These are phyloP conservation scores for Amoeboaphelidium protococcarum DNA, from an alignment of 371 early-diverging fungal genomes.

Conservation along the genomic window DNA sequence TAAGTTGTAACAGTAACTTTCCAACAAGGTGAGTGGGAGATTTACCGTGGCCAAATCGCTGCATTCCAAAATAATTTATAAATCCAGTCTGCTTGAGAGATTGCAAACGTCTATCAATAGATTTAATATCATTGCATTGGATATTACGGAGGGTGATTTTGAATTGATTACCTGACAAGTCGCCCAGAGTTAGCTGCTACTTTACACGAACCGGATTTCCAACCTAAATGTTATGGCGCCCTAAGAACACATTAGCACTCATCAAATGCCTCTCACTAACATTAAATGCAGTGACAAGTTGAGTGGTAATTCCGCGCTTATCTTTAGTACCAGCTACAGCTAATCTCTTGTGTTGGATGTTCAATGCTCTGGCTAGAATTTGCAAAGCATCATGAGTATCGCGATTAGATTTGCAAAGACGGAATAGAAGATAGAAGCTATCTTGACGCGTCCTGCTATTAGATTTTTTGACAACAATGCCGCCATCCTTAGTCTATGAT, in stretches of 20 bases:
- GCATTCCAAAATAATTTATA: constrained; percentile 96
- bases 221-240: constrained; percentile 23
- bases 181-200: constrained; percentile 43
- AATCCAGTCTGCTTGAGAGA: constrained; percentile 45
- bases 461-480: neutral
- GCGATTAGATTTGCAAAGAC: constrained; percentile 57
- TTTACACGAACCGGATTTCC: constrained; percentile 40
- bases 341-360: constrained; percentile 24
- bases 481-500: neutral
- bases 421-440: constrained; percentile 51
- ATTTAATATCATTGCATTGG: constrained; percentile 6
- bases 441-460: constrained; percentile 15
- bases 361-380: constrained; percentile 4
- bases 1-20: constrained; percentile 35
- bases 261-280: constrained; percentile 28
- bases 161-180: constrained; percentile 70
- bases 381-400: constrained; percentile 60
- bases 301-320: constrained; percentile 77
- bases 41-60: constrained; percentile 84
- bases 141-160: constrained; percentile 32
- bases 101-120: constrained; percentile 23
- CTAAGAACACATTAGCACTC: constrained; percentile 21
- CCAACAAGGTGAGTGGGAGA: constrained; percentile 73
- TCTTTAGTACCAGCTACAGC: constrained; percentile 97
- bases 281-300: constrained; percentile 45